Percentiles rank a stretch among this genome's conserved stretches.
Evolutionary conservation across 2,329 filamentous ascomycete species (phyloP).

Genomic region (Myriosclerotinia scirpicola): DNA sequence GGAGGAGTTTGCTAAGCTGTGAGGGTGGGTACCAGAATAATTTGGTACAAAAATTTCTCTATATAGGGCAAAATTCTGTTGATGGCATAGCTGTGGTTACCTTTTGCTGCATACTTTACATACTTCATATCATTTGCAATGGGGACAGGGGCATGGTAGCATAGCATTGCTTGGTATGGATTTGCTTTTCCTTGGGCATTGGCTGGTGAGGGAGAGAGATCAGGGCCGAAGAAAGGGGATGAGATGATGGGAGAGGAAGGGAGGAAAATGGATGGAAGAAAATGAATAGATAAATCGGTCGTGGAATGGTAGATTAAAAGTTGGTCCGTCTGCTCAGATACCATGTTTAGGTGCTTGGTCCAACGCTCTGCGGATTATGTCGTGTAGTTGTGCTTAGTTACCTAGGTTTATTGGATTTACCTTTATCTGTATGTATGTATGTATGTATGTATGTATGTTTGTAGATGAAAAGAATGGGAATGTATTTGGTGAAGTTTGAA

Average conservation of each 20-base stretch:
- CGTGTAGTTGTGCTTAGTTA: no score
- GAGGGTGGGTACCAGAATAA: background rate
- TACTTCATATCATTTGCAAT: no score
- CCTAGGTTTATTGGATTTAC: no score
- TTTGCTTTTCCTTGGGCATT: background rate
- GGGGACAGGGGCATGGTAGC: background rate
- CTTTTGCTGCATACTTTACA: background rate
- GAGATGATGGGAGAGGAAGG: background rate
- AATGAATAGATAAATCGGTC: background rate
- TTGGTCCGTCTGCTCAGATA: no score
- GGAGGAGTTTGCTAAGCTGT: constrained; percentile 56
- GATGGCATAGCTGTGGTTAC: background rate
- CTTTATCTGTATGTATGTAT: background rate
- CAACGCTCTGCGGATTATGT: no score
- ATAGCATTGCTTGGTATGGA: background rate
- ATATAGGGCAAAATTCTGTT: background rate
- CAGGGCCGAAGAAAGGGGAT: background rate
- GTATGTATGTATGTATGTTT: background rate
- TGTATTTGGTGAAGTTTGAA: no score
- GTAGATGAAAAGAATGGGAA: no score
- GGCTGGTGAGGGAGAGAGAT: background rate
- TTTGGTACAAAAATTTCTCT: constrained; percentile 1
- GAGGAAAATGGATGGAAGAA: background rate
- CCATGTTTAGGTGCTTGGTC: no score
- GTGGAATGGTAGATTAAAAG: no score